Percentiles rank a stretch among this genome's conserved stretches.
Conservation (phyloP, 2,329 filamentous ascomycete genomes). For the Fusarium proliferatum region DNA sequence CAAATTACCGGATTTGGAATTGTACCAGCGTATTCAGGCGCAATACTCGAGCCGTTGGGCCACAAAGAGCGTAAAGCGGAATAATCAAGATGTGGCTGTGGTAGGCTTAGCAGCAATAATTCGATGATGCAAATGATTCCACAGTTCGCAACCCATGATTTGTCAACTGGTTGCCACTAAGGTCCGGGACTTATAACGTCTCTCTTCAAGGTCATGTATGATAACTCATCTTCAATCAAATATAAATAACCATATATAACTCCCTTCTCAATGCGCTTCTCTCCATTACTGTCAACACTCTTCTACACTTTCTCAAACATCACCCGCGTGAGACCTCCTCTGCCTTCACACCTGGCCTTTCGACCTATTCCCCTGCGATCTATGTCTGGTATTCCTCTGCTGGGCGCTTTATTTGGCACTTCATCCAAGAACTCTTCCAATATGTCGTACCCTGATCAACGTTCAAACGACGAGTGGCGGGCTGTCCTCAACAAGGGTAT, state of each 20-base stretch:
- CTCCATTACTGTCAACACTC: slow-evolving; percentile 59
- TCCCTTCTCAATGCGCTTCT: slow-evolving; percentile 59
- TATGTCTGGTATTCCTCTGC: slow-evolving; percentile 82
- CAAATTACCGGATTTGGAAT: slow-evolving; percentile 8
- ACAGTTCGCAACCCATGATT: slow-evolving; percentile 38
- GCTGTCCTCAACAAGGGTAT: slow-evolving; percentile 76
- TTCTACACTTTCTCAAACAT: slow-evolving; percentile 61
- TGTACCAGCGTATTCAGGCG: slow-evolving; percentile 9
- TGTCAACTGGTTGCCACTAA: slow-evolving; percentile 33
- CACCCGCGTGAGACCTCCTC: slow-evolving; percentile 50
- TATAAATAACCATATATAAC: slow-evolving; percentile 23
- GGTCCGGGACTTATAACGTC: slow-evolving; percentile 13
- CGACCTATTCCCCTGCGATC: slow-evolving; percentile 56
- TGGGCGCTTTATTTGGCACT: slow-evolving; percentile 79
- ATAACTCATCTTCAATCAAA: neutral
- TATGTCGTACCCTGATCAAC: slow-evolving; percentile 84
- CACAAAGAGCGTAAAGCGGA: slow-evolving; percentile 9
- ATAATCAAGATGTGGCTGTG: slow-evolving; percentile 28
- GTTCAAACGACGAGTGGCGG: slow-evolving; percentile 86
- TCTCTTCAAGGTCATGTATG: neutral
- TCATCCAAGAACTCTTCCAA: slow-evolving; percentile 64
- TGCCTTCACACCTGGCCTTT: slow-evolving; percentile 38
- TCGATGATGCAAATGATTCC: slow-evolving; percentile 46
- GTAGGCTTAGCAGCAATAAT: slow-evolving; percentile 13
- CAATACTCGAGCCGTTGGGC: neutral